Evolutionary conservation across 352 stramenopile genomes (phyloP), one percentile per base, ranked within the genome.

Genomic region (Globisporangium spiculum): DNA sequence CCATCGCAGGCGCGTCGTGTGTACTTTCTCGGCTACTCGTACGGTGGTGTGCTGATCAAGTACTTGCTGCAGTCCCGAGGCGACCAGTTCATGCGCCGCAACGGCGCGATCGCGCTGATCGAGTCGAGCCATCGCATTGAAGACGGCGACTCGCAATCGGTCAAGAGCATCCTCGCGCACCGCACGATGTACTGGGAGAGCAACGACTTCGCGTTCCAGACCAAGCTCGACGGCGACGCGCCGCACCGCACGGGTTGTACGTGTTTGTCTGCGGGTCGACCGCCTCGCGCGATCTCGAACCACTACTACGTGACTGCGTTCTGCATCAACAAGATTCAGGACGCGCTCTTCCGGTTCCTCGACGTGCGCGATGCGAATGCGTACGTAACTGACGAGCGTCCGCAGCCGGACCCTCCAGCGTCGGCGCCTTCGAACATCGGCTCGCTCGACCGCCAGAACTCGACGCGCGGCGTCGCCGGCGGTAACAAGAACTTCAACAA

Each of bases 121-220:
- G 89, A 97, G 60, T 95, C 86, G 30, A 92, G 84, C 59, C 89
- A 97, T 68, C 87, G 88, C 50, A 93, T 94, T 54, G 86, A 93
- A 65, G 86, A 93, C 60, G 87, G 86, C 48, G 89, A 96, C 73
- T 91, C 87, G 60, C 86, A 94, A 64, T 93, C 86, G 6, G 87
- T 94, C 63, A 93, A 94, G 69, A 91, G 79, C 41, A 93, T 97
- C 63, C 70, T 97, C 27, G 88, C 89, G 26, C 86, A 94, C 62
- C 89, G 88, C 54, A 92, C 88, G 7, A 96, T 97, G 84, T 96
- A 97, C 75, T 97, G 89, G 89, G 86, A 95, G 69, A 92, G 85
- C 67, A 92, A 95, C 61, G 88, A 95, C 67, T 57, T 79, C 38
- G 70, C 71, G 12, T 93, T 93, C 72, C 88, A 95, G 80, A 89